A percentile compares a stretch with the other conserved stretches of the same genome.
phyloP scores from a whole-genome alignment of 2,329 filamentous ascomycete genomes.

The Phoma sp. region DNA sequence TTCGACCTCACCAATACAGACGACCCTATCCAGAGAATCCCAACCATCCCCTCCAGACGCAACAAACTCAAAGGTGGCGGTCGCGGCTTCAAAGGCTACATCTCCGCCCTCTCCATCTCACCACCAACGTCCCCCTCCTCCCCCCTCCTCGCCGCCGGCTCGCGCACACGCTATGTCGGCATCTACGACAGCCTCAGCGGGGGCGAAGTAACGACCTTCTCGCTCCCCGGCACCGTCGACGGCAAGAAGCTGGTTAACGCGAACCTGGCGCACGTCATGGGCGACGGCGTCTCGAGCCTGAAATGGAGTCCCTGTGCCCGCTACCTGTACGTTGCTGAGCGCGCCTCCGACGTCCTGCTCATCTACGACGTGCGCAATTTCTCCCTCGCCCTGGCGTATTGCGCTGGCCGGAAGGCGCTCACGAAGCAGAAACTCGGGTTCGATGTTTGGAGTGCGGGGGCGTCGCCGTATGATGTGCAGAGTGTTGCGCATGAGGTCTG shows the following conservation, averaged over 20 bases:
- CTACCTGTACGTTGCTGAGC: conserved; percentile 65
- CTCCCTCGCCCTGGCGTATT: conserved; percentile 57
- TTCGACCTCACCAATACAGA: conserved; percentile 62
- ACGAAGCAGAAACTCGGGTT: conserved; percentile 65
- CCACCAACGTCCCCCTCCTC: conserved; percentile 34
- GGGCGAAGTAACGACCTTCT: conserved; percentile 59
- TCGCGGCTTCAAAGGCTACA: conserved; percentile 61
- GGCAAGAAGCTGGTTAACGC: conserved; percentile 14
- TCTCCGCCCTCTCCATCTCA: conserved; percentile 58
- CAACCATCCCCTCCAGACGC: conserved; percentile 56
- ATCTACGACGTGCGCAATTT: conserved; percentile 67
- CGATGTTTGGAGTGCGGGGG: conserved; percentile 54
- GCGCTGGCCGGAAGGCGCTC: conserved; percentile 51
- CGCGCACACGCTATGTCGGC: conserved; percentile 62
- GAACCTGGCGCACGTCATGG: conserved; percentile 32
- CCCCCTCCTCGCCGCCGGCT: conserved; percentile 62
- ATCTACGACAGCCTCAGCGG: conserved; percentile 62
- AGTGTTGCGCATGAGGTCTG: conserved; percentile 59
- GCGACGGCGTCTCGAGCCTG: conserved; percentile 62
- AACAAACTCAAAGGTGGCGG: conserved; percentile 53
- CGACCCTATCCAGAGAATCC: conserved; percentile 50
- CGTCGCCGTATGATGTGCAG: conserved; percentile 27
- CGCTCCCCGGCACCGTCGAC: conserved; percentile 40
- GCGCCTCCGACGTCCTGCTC: conserved; percentile 61
- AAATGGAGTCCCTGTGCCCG: conserved; percentile 64